A percentile compares a stretch with the other conserved stretches of the same genome.
Conservation (phyloP, 257 asterid species). For the Solanum ahanhuiri region DNA sequence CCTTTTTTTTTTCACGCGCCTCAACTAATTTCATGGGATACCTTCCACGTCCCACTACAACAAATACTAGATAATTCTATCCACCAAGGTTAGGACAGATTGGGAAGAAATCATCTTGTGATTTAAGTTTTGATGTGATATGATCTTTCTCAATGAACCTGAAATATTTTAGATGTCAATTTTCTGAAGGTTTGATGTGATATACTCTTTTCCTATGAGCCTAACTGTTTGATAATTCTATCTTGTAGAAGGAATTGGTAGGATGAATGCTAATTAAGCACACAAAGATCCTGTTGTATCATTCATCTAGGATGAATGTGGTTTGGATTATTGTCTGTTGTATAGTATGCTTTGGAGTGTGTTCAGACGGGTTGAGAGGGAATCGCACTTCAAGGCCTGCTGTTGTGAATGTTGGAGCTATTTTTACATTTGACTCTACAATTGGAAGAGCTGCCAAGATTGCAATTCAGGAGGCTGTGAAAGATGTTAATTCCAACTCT, state of each 20-base stretch:
- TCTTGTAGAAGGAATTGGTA: conserved; percentile 7
- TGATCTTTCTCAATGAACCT: not conserved
- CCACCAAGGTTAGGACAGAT: not conserved
- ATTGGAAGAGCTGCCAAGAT: conserved; percentile 83
- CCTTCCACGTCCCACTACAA: not conserved
- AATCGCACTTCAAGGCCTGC: conserved; percentile 58
- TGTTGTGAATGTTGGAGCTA: conserved; percentile 65
- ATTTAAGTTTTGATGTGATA: not conserved
- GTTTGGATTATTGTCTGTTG: conserved; percentile 23
- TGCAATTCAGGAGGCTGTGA: conserved; percentile 88
- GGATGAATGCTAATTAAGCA: conserved; percentile 5
- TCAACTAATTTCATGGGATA: not conserved
- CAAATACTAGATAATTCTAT: not conserved
- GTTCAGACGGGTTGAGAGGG: conserved; percentile 34
- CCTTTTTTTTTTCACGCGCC: not conserved
- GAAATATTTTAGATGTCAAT: not conserved
- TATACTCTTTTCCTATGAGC: not conserved
- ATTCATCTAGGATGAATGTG: conserved; percentile 31
- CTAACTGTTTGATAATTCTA: not conserved
- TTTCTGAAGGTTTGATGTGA: not conserved
- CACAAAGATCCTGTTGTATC: conserved; percentile 7
- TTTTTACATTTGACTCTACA: conserved; percentile 61
- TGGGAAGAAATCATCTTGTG: not conserved
- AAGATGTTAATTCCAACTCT: conserved; percentile 70
- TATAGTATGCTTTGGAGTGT: conserved; percentile 34